phyloP scores from a whole-genome alignment of 2,329 filamentous ascomycete genomes.

The Nemania abortiva region DNA sequence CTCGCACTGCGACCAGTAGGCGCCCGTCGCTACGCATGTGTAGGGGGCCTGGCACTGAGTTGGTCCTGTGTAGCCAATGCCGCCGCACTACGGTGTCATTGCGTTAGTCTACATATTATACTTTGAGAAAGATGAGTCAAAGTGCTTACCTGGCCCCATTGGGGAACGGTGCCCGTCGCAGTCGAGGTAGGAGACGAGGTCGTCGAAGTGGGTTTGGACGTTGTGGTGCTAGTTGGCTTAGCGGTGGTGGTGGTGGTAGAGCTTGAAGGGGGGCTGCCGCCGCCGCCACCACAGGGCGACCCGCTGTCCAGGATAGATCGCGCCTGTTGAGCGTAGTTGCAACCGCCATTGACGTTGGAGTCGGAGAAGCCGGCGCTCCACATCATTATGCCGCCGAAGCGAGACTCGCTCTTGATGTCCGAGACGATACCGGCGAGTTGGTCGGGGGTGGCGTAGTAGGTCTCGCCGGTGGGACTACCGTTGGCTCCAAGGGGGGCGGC shows the following conservation, averaged over 20 bases:
- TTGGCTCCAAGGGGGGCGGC: slow-evolving; percentile 55
- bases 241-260: slow-evolving; percentile 5
- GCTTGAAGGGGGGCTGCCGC: slow-evolving; percentile 13
- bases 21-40: slow-evolving; percentile 28
- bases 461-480: slow-evolving; percentile 50
- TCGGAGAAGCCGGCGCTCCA: slow-evolving; percentile 59
- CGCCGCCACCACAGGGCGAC: slow-evolving; percentile 42
- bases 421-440: slow-evolving; percentile 50
- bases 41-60: slow-evolving; percentile 38
- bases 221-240: background rate
- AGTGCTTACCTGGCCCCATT: slow-evolving; percentile 39
- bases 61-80: slow-evolving; percentile 38
- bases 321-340: slow-evolving; percentile 57
- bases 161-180: slow-evolving; percentile 25
- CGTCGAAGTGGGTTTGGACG: slow-evolving; percentile 14
- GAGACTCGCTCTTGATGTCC: slow-evolving; percentile 45
- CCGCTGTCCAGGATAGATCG: slow-evolving; percentile 53
- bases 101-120: slow-evolving; percentile 2
- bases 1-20: slow-evolving; percentile 40
- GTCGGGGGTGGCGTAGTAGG: slow-evolving; percentile 53
- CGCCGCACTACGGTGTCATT: slow-evolving; percentile 37
- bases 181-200: slow-evolving; percentile 25
- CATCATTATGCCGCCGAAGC: slow-evolving; percentile 57
- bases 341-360: slow-evolving; percentile 51
- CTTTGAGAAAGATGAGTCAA: background rate